Evolutionary conservation across 805 yeast species (phyloP).

Genomic region (Yarrowia keelungensis): DNA sequence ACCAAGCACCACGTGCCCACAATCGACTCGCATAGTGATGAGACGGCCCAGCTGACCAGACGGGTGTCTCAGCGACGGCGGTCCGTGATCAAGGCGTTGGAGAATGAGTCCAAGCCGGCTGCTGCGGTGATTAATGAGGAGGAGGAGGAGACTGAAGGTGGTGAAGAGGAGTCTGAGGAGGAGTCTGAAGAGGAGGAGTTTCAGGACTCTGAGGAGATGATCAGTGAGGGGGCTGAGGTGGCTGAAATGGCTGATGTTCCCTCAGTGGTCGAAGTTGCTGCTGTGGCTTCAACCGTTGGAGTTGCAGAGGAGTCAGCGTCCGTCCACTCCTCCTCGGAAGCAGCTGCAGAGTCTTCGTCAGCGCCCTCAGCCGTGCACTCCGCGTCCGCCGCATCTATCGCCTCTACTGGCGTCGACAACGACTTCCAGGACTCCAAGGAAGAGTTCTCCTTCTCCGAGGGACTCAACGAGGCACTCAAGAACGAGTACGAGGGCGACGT

Average conservation of each 20-base stretch:
- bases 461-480: conserved; percentile 28
- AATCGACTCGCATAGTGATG: conserved; percentile 38
- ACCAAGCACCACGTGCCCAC: conserved; percentile 43
- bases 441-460: conserved; percentile 17
- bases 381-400: neutral
- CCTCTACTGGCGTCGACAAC: conserved; percentile 3
- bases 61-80: conserved; percentile 43
- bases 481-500: conserved; percentile 31
- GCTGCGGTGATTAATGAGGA: conserved; percentile 35
- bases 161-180: conserved; percentile 12
- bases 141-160: conserved; percentile 38
- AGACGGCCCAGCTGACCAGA: conserved; percentile 42
- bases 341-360: too few species aligned
- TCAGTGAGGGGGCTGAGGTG: neutral
- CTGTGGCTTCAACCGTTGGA: conserved; percentile 9
- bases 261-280: neutral
- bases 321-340: neutral
- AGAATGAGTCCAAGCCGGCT: conserved; percentile 37
- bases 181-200: neutral
- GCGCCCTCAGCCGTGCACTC: neutral
- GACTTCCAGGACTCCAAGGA: conserved; percentile 33
- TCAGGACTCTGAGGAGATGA: conserved; percentile 7
- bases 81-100: conserved; percentile 41
- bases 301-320: neutral
- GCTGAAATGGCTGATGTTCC: neutral